phyloP scores from a whole-genome alignment of 495 filamentous ascomycete genomes.

The Lasiosphaeria hispida region DNA sequence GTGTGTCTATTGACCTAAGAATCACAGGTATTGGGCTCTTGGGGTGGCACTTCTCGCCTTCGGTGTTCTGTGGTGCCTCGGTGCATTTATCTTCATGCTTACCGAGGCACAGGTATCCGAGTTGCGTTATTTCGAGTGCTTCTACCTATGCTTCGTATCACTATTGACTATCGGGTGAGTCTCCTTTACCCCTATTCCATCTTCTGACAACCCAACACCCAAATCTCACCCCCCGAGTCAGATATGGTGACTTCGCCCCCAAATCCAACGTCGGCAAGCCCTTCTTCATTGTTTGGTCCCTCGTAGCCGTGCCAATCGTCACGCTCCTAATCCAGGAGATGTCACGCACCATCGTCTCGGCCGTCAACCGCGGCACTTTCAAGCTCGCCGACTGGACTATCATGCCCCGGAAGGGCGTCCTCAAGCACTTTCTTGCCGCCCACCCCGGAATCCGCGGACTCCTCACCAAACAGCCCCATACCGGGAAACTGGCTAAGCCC shows the following conservation, averaged over 20 bases:
- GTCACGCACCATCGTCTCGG: slow-evolving; percentile 62
- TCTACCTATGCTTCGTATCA: slow-evolving; percentile 75
- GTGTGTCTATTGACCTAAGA: background rate
- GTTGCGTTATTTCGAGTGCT: slow-evolving; percentile 65
- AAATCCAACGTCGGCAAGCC: slow-evolving; percentile 66
- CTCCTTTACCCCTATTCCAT: background rate
- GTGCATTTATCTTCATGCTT: slow-evolving; percentile 62
- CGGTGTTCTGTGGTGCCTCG: slow-evolving; percentile 66
- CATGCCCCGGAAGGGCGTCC: slow-evolving; percentile 49
- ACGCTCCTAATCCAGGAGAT: slow-evolving; percentile 75
- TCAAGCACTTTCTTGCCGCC: slow-evolving; percentile 36
- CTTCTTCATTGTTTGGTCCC: slow-evolving; percentile 79
- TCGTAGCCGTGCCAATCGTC: slow-evolving; percentile 71
- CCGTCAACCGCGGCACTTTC: slow-evolving; percentile 60
- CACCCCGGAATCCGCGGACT: slow-evolving; percentile 24
- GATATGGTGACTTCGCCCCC: slow-evolving; percentile 66
- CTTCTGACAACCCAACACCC: no score
- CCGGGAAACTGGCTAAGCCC: no score
- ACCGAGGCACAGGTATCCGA: slow-evolving; percentile 43
- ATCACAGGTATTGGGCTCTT: slow-evolving; percentile 55
- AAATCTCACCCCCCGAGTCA: background rate
- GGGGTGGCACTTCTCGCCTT: slow-evolving; percentile 57
- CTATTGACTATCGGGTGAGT: slow-evolving; percentile 67
- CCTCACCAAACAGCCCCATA: slow-evolving; percentile 27
- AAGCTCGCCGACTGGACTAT: slow-evolving; percentile 67